Base-by-base conservation (phyloP, 164 flowering plant species). In the Echeveria elegans region DNA sequence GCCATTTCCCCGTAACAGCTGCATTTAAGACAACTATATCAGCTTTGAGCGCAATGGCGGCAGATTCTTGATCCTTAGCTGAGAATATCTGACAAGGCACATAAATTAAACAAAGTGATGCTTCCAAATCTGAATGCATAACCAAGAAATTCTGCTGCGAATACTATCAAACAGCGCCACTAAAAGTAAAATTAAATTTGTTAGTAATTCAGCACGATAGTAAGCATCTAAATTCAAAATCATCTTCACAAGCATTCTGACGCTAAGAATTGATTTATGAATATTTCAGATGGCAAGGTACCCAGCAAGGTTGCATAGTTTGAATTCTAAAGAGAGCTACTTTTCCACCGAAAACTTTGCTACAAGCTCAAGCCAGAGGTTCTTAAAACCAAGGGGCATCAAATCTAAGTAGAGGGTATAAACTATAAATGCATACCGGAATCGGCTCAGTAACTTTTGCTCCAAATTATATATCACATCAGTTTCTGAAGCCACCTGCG, bases 1-100 rank as follows among this genome's bases (percentile, higher is more conserved):
- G 74, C 99, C 99, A 95, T 72, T 89, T 95, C 66, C 99, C 99
- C 76, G 99, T 88, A 74, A 95, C 97, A 68, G 97, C 99, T 75
- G 99, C 92, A 73, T 95, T 95, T 73, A 95, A 69, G 74, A 95
- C 84, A 71, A 95, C 85, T 83, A 95, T 68, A 79, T 95, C 88
- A 73, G 99, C 90, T 75, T 89, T 89, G 61, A 95, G 79, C 69
- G 99, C 96, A 28, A 81, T 82, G 70, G 86, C 86, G 66, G 89
- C 70, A 45, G 91, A 90, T 77, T 89, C 81, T 71, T 83, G 85
- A 70, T 85, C 87, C 75, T 77, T 92, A 53, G 97, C 95, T 64
- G 94, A 65, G 61, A 83, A 24, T 16, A 92, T 89, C 99, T 92
- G 69, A 53, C 60, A 53, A 26, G 29, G 60, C 26, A 63, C 70